Evolutionary conservation across 1,139 yeast species (phyloP), one percentile per base, ranked within the genome.

Genomic region (Eremothecium coryli): DNA sequence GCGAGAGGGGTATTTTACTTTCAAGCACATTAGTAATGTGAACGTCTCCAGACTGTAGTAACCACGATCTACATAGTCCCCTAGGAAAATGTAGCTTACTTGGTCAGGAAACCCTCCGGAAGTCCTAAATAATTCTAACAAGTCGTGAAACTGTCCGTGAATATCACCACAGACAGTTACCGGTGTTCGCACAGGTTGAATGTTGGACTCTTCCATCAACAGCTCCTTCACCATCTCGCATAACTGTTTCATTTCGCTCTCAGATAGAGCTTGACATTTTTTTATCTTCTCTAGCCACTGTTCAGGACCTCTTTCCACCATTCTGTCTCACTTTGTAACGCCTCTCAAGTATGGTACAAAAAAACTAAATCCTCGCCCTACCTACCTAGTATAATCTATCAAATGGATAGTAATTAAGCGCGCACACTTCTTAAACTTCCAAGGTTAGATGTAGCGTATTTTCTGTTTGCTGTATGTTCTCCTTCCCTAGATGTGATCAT

Each of bases 151-250:
- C 60, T 90, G 98, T 5, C 98, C 98, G 61, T 90, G 98, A 46
- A 90, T 93, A 61, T 90, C 98, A 46, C 98, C 98, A 66, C 97
- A 90, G 10, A 90, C 96, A 1, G 96, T 86, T n/a, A 90, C 97
- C 1, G 98, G 98, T 23, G 93, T 76, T 57, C 80, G 85, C 10
- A 90, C 97, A 0, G 98, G 97, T 55, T 90, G 97, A 46, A 90
- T 88, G 58, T 90, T 90, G 29, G 90, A 81, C 59, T 85, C 95
- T 56, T 85, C 95, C 94, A 85, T 85, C 39, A 85, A 58, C 29
- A 85, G 63, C 52, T 84, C 94, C 56, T 85, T 85, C 35, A 85
- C 96, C 65, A 82, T 73, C 61, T 90, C 98, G 61, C 98, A 90
- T 32, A 90, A 68, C 53, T 84, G 94, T 56, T 90, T 90, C 97